phyloP scores from a whole-genome alignment of 805 yeast genomes.

The Kazachstania psychrophila region DNA sequence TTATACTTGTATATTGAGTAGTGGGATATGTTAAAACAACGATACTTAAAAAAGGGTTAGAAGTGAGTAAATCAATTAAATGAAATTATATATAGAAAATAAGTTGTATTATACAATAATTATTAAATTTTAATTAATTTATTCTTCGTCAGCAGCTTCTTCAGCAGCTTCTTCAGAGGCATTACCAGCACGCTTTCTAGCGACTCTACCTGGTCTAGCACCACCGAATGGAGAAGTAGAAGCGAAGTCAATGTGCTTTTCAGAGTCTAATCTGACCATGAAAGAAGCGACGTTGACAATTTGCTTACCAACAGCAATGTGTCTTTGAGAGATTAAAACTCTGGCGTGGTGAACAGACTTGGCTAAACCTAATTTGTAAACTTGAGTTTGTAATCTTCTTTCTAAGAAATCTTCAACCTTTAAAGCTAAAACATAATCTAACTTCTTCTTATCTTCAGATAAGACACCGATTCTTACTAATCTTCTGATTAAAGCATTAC shows the following conservation, averaged over 20 bases:
- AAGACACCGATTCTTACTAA: constrained; percentile 98
- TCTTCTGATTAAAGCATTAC: constrained; percentile 99
- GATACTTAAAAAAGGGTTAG: neutral
- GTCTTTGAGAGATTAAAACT: constrained; percentile 97
- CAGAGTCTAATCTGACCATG: constrained; percentile 99
- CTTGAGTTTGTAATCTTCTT: constrained; percentile 99
- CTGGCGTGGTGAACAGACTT: constrained; percentile 99
- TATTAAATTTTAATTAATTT: constrained; percentile 29
- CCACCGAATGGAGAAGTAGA: constrained; percentile 99
- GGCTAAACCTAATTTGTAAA: constrained; percentile 98
- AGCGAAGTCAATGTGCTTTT: constrained; percentile 99
- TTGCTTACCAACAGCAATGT: constrained; percentile 99
- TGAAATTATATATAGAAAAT: constrained; percentile 3
- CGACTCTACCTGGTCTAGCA: constrained; percentile 99
- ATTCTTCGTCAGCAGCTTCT: constrained; percentile 67
- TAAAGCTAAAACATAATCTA: constrained; percentile 98
- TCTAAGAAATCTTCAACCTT: constrained; percentile 98
- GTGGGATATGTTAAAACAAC: no score
- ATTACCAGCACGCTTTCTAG: constrained; percentile 76
- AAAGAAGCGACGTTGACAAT: constrained; percentile 97
- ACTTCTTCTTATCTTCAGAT: constrained; percentile 98
- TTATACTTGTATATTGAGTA: no score
- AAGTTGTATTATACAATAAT: constrained; percentile 7
- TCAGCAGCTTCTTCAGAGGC: constrained; percentile 55
- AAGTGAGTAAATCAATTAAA: constrained; percentile 1